Evolutionary conservation across 2,329 filamentous ascomycete species (phyloP), one percentile per base, ranked within the genome.

Genomic region (Sporothrix inflata): DNA sequence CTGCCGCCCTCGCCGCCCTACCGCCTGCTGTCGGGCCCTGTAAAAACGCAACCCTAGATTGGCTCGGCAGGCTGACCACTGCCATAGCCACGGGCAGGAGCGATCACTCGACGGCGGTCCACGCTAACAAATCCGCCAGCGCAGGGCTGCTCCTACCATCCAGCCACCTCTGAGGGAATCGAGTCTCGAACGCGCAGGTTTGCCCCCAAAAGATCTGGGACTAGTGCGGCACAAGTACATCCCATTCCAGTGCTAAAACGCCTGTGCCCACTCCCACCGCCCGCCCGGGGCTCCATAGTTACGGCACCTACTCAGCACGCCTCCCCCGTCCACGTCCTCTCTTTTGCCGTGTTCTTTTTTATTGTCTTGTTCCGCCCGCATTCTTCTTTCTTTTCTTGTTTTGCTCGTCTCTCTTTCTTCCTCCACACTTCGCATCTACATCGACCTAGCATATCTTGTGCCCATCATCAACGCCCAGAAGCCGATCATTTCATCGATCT

Each of bases 271-370:
- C 24, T 21, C 42, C 16, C 42, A 1, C n/a, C 63, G 24, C 42
- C 27, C 42, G 9, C n/a, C 40, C 21, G 38, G 60, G 19, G 19
- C 40, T 27, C 60, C 60, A 65, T 65, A 65, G 12, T 65, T 45
- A 45, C 60, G 38, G 38, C 38, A 65, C 38, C 38, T 65, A 65
- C 60, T 65, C 60, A 65, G 60, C 60, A 65, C 38, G 38, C 38
- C 34, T 40, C 27, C 55, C 55, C 27, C 12, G 12, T 40, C 55
- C 55, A 60, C 27, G 14, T 34, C 55, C n/a, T n/a, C n/a, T 60
- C 55, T 27, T 45, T 40, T n/a, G 24, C 38, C 11, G n/a, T 42
- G 6, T 40, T 40, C 38, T 45, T 63, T 63, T 63, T 63, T 24
- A 65, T 63, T 63, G 57, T 38, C 60, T 27, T 24, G 60, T 65